Conservation (phyloP, 192 early-diverging fungal genomes). For the Backusella australiensis region DNA sequence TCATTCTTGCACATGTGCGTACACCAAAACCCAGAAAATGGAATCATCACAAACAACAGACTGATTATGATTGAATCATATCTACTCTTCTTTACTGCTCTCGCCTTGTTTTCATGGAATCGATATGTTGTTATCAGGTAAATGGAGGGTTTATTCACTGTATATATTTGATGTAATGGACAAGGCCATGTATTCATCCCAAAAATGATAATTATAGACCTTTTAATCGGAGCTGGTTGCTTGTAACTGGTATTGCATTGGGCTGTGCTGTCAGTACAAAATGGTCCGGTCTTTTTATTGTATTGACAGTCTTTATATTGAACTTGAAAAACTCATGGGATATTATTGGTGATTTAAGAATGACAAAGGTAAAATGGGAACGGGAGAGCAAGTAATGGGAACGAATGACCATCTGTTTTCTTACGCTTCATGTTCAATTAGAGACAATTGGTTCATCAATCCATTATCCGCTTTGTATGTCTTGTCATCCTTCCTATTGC, state of each 20-base stretch:
- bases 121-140: slow-evolving; percentile 66
- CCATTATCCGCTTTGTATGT: slow-evolving; percentile 77
- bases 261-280: slow-evolving; percentile 79
- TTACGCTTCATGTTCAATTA: background rate
- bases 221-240: slow-evolving; percentile 71
- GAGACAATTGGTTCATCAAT: slow-evolving; percentile 53
- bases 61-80: slow-evolving; percentile 91
- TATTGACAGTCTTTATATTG: slow-evolving; percentile 82
- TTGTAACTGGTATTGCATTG: slow-evolving; percentile 78
- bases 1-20: background rate
- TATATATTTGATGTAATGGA: background rate
- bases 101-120: slow-evolving; percentile 79
- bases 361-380: slow-evolving; percentile 30
- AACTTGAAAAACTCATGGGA: slow-evolving; percentile 86
- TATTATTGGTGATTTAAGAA: slow-evolving; percentile 68
- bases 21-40: slow-evolving; percentile 62
- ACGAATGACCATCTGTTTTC: background rate
- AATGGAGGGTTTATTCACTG: background rate
- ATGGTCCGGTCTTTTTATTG: slow-evolving; percentile 92
- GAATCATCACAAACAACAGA: slow-evolving; percentile 82
- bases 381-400: background rate
- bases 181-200: background rate
- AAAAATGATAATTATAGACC: slow-evolving; percentile 38
- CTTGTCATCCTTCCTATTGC: slow-evolving; percentile 78
- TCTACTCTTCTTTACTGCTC: slow-evolving; percentile 81